These are phyloP conservation scores for Dipteronia dyeriana DNA, from an alignment of 345 rosid genomes.

Conservation along the genomic window DNA sequence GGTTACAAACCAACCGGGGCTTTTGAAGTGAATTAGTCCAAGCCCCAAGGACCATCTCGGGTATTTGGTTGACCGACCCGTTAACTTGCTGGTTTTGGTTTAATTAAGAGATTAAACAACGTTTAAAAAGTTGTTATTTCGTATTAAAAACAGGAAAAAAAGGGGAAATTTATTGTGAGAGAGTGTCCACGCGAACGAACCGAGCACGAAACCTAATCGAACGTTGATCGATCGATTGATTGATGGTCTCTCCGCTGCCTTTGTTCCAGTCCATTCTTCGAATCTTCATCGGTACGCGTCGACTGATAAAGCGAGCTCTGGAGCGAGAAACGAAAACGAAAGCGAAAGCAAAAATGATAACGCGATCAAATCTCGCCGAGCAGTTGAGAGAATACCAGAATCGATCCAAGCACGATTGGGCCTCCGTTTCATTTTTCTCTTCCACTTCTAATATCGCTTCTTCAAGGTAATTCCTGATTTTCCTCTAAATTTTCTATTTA, in stretches of 20 bases:
- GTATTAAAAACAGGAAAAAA: not conserved
- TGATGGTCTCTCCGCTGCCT: conserved; percentile 18
- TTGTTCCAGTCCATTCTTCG: conserved; percentile 12
- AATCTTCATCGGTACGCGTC: conserved; percentile 16
- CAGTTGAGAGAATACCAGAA: conserved; percentile 94
- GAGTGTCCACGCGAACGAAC: conserved; percentile 32
- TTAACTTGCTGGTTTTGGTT: conserved; percentile 16
- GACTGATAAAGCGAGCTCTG: conserved; percentile 12
- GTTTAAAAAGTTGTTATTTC: not conserved
- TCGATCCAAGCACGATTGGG: conserved; percentile 97
- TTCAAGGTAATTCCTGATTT: conserved; percentile 54
- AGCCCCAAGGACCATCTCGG: not conserved
- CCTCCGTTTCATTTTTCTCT: conserved; percentile 92
- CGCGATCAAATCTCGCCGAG: conserved; percentile 92
- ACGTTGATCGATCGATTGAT: conserved; percentile 14
- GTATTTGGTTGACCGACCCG: not conserved
- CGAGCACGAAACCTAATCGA: conserved; percentile 29
- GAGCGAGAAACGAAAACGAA: conserved; percentile 6
- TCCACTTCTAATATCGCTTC: conserved; percentile 75
- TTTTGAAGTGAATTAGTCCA: not conserved
- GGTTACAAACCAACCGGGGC: not conserved
- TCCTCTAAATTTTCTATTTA: not conserved
- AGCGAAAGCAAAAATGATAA: conserved; percentile 61
- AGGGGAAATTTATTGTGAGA: conserved; percentile 15
- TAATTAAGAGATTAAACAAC: conserved; percentile 1